Conservation (phyloP, 139 green algal species). For the Limnomonas spitsbergensis region DNA sequence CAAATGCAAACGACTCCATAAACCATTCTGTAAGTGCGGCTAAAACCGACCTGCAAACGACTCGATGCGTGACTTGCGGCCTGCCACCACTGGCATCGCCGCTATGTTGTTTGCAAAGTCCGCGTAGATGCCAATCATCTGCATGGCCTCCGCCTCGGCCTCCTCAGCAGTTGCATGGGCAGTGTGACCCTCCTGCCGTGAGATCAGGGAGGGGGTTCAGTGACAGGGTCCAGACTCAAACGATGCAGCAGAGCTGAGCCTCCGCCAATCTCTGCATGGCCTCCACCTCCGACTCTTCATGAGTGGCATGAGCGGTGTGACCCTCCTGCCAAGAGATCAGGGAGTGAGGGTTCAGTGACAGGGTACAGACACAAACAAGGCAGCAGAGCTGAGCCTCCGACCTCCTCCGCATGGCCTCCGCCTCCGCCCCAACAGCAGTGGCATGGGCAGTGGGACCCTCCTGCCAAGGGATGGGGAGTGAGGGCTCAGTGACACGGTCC, state of each 20-base stretch:
- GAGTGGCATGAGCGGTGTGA: conserved; percentile 94
- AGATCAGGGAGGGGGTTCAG: background rate
- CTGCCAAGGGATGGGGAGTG: too few species aligned
- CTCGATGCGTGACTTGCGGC: conserved; percentile 89
- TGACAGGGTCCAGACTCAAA: background rate
- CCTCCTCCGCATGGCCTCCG: too few species aligned
- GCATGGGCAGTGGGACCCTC: too few species aligned
- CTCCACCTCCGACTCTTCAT: conserved; percentile 88
- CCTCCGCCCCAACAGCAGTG: too few species aligned
- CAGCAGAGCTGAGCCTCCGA: too few species aligned
- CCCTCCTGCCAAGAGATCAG: too few species aligned
- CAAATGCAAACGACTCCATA: too few species aligned
- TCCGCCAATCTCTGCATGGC: too few species aligned
- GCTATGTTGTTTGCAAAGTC: conserved; percentile 59
- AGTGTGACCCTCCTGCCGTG: conserved; percentile 93
- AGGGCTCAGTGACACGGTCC: too few species aligned
- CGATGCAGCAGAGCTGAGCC: background rate
- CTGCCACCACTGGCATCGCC: conserved; percentile 91
- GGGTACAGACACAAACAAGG: too few species aligned
- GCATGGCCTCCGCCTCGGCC: conserved; percentile 78
- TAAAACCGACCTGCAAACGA: conserved; percentile 83
- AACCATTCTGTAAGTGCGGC: too few species aligned
- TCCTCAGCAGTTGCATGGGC: conserved; percentile 93
- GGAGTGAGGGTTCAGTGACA: too few species aligned
- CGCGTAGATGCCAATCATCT: conserved; percentile 71